phyloP scores from a whole-genome alignment of 208 protist species.

The Acanthamoeba royreba region DNA sequence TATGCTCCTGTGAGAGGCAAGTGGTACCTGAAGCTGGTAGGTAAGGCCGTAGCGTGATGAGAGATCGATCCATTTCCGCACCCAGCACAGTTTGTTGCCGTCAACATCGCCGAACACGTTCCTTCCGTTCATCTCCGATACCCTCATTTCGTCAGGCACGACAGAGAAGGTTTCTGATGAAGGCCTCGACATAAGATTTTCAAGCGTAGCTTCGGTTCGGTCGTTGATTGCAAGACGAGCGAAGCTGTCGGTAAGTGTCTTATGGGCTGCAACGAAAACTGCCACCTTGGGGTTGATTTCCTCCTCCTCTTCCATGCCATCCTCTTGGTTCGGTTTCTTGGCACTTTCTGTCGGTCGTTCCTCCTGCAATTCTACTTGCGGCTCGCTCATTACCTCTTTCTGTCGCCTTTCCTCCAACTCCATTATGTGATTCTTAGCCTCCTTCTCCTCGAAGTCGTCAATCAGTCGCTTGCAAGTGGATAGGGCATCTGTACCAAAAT shows the following conservation, averaged over 20 bases:
- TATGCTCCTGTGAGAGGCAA: too few species aligned
- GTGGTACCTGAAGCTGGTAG: conserved; percentile 87
- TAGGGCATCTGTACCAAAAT: background rate
- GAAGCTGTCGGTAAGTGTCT: conserved; percentile 12
- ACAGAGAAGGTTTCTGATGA: background rate
- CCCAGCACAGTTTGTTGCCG: conserved; percentile 77
- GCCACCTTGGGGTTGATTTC: background rate
- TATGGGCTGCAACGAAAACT: background rate
- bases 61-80: conserved; percentile 93
- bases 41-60: conserved; percentile 96
- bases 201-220: background rate
- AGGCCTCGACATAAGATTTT: background rate
- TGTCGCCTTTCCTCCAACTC: background rate
- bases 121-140: background rate
- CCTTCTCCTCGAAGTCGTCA: conserved; percentile 20
- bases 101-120: background rate
- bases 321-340: background rate
- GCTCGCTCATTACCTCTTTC: background rate
- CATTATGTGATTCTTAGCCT: background rate
- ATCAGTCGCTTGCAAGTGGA: conserved; percentile 29
- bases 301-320: background rate
- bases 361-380: background rate
- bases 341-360: background rate
- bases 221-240: background rate
- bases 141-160: background rate